These are phyloP conservation scores for Rhodosorus marinus DNA, from an alignment of 23 red algal genomes.

Conservation along the genomic window DNA sequence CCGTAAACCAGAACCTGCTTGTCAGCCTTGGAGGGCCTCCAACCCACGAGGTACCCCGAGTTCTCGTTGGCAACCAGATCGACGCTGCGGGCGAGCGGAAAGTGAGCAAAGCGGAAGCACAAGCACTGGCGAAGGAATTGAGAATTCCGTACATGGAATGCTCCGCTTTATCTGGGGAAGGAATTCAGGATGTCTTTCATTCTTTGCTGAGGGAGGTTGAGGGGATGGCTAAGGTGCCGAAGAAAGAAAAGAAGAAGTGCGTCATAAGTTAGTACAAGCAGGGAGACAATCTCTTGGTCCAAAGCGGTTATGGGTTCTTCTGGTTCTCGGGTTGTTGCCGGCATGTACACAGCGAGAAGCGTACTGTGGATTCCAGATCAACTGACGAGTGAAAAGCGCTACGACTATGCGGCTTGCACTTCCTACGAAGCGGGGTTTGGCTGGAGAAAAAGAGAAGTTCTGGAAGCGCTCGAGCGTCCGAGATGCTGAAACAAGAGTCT, in stretches of 20 bases:
- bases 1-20: constrained; percentile 53
- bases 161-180: constrained; percentile 39
- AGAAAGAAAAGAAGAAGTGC: neutral
- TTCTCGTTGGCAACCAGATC: constrained; percentile 84
- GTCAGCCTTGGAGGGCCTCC: constrained; percentile 10
- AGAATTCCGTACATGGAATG: constrained; percentile 60
- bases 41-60: constrained; percentile 22
- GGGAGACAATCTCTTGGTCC: no score
- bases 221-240: neutral
- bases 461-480: no score
- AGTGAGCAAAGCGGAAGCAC: constrained; percentile 15
- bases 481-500: no score
- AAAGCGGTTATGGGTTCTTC: no score
- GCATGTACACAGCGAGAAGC: no score
- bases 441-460: no score
- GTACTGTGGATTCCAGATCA: no score
- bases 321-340: no score
- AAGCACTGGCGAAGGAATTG: constrained; percentile 18
- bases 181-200: constrained; percentile 37
- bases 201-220: constrained; percentile 44
- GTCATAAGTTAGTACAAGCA: no score
- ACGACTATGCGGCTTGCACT: no score
- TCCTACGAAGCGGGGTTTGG: no score
- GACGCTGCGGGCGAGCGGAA: constrained; percentile 33
- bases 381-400: no score